These are phyloP conservation scores for Suillus clintonianus DNA, from an alignment of 768 basidiomycete species.

Conservation along the genomic window DNA sequence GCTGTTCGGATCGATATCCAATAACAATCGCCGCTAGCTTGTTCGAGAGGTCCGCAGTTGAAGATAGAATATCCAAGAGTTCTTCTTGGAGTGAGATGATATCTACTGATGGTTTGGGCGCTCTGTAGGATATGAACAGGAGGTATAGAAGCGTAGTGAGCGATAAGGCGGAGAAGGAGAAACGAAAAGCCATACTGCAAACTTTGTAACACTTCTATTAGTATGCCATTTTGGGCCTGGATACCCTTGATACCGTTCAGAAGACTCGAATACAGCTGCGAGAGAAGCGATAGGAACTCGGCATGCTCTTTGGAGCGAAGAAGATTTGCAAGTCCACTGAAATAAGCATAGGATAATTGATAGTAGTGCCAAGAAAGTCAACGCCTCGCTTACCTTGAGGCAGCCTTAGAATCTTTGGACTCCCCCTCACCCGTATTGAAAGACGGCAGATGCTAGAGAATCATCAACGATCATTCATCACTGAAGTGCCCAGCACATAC, in stretches of 20 bases:
- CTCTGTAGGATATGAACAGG: constrained; percentile 27
- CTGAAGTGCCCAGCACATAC: constrained; percentile 42
- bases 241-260: constrained; percentile 69
- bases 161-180: background rate
- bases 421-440: constrained; percentile 60
- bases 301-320: constrained; percentile 68
- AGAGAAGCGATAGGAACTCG: constrained; percentile 66
- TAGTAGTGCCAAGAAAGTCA: background rate
- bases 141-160: constrained; percentile 4
- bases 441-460: constrained; percentile 56
- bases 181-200: constrained; percentile 36
- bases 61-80: constrained; percentile 72
- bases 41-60: constrained; percentile 85
- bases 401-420: constrained; percentile 31
- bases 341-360: constrained; percentile 7
- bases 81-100: constrained; percentile 60
- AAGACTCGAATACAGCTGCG: constrained; percentile 59
- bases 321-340: constrained; percentile 47
- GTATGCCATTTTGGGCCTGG: constrained; percentile 56
- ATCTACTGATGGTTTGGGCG: constrained; percentile 40
- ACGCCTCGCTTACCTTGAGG: constrained; percentile 21
- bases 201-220: constrained; percentile 59
- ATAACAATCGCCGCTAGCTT: constrained; percentile 80
- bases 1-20: constrained; percentile 73
- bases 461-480: background rate